These are phyloP conservation scores for Ophiostoma triangulosporum DNA, from an alignment of 2,329 filamentous ascomycete genomes.

Conservation along the genomic window DNA sequence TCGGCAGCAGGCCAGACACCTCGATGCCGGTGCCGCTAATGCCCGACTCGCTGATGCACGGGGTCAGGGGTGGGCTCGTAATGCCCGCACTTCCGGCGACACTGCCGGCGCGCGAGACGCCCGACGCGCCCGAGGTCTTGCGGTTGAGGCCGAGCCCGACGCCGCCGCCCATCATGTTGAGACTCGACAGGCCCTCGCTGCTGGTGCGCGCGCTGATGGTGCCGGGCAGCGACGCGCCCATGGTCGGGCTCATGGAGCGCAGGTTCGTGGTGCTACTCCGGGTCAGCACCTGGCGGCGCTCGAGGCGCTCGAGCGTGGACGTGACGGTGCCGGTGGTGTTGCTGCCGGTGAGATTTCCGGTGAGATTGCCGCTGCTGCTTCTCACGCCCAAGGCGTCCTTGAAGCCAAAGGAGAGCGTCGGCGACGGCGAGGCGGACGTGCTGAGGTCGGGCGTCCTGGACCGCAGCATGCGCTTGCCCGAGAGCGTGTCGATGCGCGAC, in stretches of 20 bases:
- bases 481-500: conserved; percentile 67
- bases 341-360: neutral
- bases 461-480: conserved; percentile 43
- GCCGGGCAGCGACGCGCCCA: conserved; percentile 22
- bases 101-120: neutral
- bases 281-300: conserved; percentile 27
- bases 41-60: conserved; percentile 49
- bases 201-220: conserved; percentile 12
- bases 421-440: conserved; percentile 29
- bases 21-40: neutral
- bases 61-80: conserved; percentile 44
- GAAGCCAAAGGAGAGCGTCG: conserved; percentile 31
- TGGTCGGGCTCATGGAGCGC: conserved; percentile 39
- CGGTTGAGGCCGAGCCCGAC: conserved; percentile 13
- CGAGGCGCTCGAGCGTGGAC: conserved; percentile 8
- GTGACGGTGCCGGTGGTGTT: neutral
- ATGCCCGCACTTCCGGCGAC: conserved; percentile 26
- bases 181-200: neutral
- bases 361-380: conserved; percentile 9
- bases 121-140: conserved; percentile 9
- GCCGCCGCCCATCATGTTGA: conserved; percentile 14
- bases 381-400: conserved; percentile 29
- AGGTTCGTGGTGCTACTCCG: conserved; percentile 59
- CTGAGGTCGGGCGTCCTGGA: conserved; percentile 37
- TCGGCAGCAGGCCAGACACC: conserved; percentile 43